Conservation (phyloP, 805 yeast genomes). For the Wickerhamiella allomyrinae region DNA sequence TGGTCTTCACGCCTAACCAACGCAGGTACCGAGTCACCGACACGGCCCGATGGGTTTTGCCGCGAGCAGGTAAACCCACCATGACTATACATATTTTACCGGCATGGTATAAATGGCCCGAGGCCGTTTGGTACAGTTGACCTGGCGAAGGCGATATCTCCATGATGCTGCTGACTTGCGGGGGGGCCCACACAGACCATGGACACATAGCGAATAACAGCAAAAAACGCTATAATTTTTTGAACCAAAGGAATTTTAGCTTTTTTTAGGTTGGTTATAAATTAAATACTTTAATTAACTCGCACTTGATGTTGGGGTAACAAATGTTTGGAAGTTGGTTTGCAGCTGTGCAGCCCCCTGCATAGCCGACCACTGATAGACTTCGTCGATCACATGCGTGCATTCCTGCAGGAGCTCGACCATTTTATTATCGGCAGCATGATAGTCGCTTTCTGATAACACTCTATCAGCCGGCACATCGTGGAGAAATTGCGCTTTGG, state of each 20-base stretch:
- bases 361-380: slow-evolving; percentile 6
- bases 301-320: no score
- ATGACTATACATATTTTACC: slow-evolving; percentile 81
- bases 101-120: slow-evolving; percentile 88
- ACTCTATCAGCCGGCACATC: slow-evolving; percentile 27
- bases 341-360: slow-evolving; percentile 6
- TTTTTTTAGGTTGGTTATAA: no score
- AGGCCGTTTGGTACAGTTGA: slow-evolving; percentile 41
- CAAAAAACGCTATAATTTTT: no score
- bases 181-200: neutral
- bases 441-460: slow-evolving; percentile 42
- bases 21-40: slow-evolving; percentile 81
- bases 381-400: neutral
- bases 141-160: slow-evolving; percentile 1
- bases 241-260: no score
- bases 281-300: no score
- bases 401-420: slow-evolving; percentile 8
- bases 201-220: no score
- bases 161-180: neutral
- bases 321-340: slow-evolving; percentile 7
- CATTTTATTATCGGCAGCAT: slow-evolving; percentile 21
- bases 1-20: slow-evolving; percentile 92
- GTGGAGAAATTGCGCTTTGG: slow-evolving; percentile 22
- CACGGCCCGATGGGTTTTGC: slow-evolving; percentile 86
- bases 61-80: slow-evolving; percentile 91